phyloP scores from a whole-genome alignment of 768 basidiomycete genomes.

The Hypholoma sublateritium region DNA sequence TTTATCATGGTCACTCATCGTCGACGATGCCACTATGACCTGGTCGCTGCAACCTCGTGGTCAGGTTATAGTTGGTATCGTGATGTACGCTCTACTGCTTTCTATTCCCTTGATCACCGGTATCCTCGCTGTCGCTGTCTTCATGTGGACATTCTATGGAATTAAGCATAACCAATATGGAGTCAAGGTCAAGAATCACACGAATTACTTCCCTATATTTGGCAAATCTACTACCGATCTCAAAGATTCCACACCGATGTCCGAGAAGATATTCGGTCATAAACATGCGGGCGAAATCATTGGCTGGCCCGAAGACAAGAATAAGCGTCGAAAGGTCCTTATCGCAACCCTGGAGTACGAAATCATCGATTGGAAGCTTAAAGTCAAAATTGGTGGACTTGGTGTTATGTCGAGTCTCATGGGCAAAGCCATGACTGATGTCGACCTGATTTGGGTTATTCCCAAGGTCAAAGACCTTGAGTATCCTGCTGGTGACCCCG shows the following conservation, averaged over 20 bases:
- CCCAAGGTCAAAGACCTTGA: conserved; percentile 95
- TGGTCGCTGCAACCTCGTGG: conserved; percentile 87
- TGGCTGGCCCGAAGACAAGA: conserved; percentile 95
- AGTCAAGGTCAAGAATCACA: conserved; percentile 67
- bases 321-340: conserved; percentile 87
- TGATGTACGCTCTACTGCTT: conserved; percentile 84
- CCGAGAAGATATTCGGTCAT: conserved; percentile 73
- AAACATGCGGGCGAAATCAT: conserved; percentile 73
- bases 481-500: conserved; percentile 88
- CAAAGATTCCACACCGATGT: conserved; percentile 61
- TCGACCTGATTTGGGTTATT: conserved; percentile 90
- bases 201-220: conserved; percentile 88
- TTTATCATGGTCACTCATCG: conserved; percentile 81
- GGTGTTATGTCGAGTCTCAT: conserved; percentile 98
- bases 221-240: conserved; percentile 71
- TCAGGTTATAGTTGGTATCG: conserved; percentile 73
- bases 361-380: conserved; percentile 95
- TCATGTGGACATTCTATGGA: conserved; percentile 96
- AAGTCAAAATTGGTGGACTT: conserved; percentile 96
- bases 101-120: conserved; percentile 85
- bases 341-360: conserved; percentile 95
- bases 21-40: conserved; percentile 74
- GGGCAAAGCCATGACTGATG: conserved; percentile 98
- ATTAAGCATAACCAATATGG: conserved; percentile 95
- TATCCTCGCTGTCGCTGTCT: conserved; percentile 76